Conservation (phyloP, 2,329 filamentous ascomycete species). For the Xylaria polymorpha region DNA sequence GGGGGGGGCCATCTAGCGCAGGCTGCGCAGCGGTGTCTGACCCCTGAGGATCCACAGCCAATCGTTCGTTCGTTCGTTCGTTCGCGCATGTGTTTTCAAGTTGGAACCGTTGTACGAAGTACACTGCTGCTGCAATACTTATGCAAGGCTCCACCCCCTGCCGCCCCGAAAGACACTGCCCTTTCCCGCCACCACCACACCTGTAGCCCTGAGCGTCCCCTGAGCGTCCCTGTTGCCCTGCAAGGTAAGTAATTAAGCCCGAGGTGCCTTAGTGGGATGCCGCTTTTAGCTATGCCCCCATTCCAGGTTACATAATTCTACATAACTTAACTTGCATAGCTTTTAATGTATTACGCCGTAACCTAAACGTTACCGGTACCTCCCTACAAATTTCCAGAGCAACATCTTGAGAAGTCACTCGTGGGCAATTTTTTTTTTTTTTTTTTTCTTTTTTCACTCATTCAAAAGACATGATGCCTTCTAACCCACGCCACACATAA, state of each 20-base stretch:
- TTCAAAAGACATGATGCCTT: too few relatives aligned
- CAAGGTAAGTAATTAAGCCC: conserved; percentile 6
- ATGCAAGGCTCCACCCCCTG: background rate
- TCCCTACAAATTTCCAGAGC: too few relatives aligned
- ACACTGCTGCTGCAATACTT: background rate
- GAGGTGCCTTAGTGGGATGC: background rate
- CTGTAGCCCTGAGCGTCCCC: too few relatives aligned
- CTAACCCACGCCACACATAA: too few relatives aligned
- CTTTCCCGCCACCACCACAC: conserved; percentile 17
- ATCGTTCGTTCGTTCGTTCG: conserved; percentile 11
- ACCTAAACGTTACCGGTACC: too few relatives aligned
- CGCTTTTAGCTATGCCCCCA: too few relatives aligned
- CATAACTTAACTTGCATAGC: too few relatives aligned
- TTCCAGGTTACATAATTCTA: too few relatives aligned
- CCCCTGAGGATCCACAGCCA: conserved; percentile 36
- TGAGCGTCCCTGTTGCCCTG: background rate
- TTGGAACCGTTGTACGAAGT: background rate
- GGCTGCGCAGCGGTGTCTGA: background rate
- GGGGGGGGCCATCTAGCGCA: conserved; percentile 8
- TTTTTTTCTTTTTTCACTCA: too few relatives aligned
- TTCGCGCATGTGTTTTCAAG: background rate
- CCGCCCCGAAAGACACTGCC: conserved; percentile 18
- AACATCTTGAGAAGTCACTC: too few relatives aligned
- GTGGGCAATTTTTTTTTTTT: too few relatives aligned
- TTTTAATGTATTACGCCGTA: too few relatives aligned